Conservation (phyloP, 345 rosid genomes). For the Brassica cretica region DNA sequence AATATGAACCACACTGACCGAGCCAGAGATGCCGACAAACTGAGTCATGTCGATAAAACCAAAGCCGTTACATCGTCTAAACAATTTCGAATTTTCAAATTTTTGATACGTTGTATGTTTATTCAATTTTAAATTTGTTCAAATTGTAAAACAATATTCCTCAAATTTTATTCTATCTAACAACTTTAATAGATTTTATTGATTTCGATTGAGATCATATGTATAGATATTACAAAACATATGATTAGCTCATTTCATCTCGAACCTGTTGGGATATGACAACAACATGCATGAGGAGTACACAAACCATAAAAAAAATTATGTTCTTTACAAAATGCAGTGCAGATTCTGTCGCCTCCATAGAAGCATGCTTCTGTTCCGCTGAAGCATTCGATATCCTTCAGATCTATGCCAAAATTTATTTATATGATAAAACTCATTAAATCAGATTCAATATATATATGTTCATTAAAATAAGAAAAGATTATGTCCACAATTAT, state of each 20-base stretch:
- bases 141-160: not conserved
- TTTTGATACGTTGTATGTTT: no score
- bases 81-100: not conserved
- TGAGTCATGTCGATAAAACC: not conserved
- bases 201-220: not conserved
- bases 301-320: not conserved
- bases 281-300: constrained; percentile 6
- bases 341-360: not conserved
- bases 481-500: not conserved
- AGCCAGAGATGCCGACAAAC: no score
- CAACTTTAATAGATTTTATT: not conserved
- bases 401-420: not conserved
- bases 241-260: not conserved
- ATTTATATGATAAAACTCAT: not conserved
- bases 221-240: not conserved
- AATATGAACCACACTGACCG: no score
- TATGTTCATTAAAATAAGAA: not conserved
- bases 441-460: not conserved
- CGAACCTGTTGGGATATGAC: not conserved
- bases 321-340: not conserved
- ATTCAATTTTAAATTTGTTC: not conserved
- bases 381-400: not conserved
- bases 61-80: not conserved
- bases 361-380: not conserved
- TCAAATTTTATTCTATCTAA: not conserved